Evolutionary conservation across 345 rosid species (phyloP).

Genomic region (Salix viminalis): DNA sequence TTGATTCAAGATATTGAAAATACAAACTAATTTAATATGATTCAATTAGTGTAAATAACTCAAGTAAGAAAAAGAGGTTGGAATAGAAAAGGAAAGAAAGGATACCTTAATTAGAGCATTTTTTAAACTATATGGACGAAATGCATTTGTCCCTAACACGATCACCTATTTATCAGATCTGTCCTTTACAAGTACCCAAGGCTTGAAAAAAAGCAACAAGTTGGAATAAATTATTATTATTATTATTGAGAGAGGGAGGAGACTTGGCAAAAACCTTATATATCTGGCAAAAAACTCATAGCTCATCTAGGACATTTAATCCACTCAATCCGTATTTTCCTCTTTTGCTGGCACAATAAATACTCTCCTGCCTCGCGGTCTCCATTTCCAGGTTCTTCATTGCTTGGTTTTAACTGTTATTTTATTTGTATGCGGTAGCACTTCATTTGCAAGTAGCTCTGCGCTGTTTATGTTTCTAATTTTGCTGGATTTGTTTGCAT

Average conservation of each 20-base stretch:
- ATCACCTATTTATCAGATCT: neutral
- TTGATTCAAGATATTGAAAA: too few species aligned
- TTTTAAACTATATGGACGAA: neutral
- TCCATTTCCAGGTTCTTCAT: neutral
- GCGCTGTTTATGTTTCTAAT: neutral
- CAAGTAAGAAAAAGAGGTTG: neutral
- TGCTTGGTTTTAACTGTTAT: neutral
- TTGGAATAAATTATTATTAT: neutral
- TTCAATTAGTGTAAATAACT: too few species aligned
- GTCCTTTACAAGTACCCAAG: neutral
- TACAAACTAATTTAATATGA: too few species aligned
- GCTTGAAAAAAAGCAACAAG: neutral
- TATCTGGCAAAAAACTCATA: too few species aligned
- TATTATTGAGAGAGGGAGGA: neutral
- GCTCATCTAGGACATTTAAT: neutral
- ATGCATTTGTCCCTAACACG: neutral
- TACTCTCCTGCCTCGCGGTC: slow-evolving; percentile 1
- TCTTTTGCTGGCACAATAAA: too few species aligned
- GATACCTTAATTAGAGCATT: neutral
- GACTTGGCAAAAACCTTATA: neutral
- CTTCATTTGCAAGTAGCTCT: neutral
- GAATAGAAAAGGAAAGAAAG: neutral
- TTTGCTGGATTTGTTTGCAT: neutral
- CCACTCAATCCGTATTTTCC: neutral
- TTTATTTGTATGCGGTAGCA: neutral